Conservation (phyloP, 805 yeast genomes). For the Candida ficus region DNA sequence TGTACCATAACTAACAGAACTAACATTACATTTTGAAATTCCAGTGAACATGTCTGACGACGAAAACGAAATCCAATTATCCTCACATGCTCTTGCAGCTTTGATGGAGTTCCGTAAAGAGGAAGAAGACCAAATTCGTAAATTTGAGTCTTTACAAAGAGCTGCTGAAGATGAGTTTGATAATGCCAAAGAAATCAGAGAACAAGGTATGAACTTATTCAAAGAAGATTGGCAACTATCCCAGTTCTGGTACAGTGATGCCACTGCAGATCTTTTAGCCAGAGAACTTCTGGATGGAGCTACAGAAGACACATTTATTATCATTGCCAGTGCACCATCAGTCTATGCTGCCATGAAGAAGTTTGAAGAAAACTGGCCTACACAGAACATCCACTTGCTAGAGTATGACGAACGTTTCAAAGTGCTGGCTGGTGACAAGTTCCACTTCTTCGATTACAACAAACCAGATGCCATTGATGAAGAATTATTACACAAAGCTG, state of each 20-base stretch:
- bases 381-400: constrained; percentile 63
- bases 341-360: constrained; percentile 78
- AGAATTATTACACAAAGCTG: constrained; percentile 49
- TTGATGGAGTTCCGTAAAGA: constrained; percentile 57
- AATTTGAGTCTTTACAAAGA: constrained; percentile 62
- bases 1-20: too few relatives aligned
- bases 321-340: constrained; percentile 85
- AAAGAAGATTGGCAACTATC: constrained; percentile 93
- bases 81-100: constrained; percentile 48
- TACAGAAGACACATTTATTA: constrained; percentile 61
- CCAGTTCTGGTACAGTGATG: constrained; percentile 80
- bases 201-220: constrained; percentile 63
- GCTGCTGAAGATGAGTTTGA: constrained; percentile 47
- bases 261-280: constrained; percentile 65
- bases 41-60: constrained; percentile 4
- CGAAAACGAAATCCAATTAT: constrained; percentile 24
- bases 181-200: constrained; percentile 22
- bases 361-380: constrained; percentile 52
- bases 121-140: constrained; percentile 49
- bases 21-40: too few relatives aligned
- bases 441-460: constrained; percentile 71
- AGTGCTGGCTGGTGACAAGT: constrained; percentile 65
- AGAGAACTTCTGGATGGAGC: constrained; percentile 75
- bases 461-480: constrained; percentile 56
- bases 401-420: constrained; percentile 79